These are phyloP conservation scores for Gossypium turneri DNA, from an alignment of 345 rosid species.

Conservation along the genomic window DNA sequence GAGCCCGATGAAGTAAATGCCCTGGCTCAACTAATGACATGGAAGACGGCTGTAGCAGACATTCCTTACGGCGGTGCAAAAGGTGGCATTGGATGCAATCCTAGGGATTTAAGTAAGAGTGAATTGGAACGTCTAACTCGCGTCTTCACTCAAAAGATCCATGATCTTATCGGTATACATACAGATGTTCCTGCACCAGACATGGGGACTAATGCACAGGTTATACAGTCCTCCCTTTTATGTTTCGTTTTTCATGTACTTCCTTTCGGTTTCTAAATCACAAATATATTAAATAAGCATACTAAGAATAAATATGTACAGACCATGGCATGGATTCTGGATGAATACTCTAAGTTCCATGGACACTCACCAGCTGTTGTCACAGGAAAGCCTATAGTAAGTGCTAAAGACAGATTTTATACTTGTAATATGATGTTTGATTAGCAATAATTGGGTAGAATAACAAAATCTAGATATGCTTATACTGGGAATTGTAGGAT, in stretches of 20 bases:
- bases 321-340: constrained; percentile 98
- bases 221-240: constrained; percentile 9
- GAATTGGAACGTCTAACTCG: constrained; percentile 92
- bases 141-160: constrained; percentile 97
- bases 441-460: background rate
- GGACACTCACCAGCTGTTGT: constrained; percentile 96
- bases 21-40: constrained; percentile 95
- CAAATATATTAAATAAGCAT: background rate
- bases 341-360: constrained; percentile 94
- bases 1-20: constrained; percentile 98
- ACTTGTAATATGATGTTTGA: constrained; percentile 7
- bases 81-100: constrained; percentile 89
- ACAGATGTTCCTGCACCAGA: constrained; percentile 97
- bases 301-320: constrained; percentile 19
- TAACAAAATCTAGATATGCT: constrained; percentile 2
- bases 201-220: constrained; percentile 95
- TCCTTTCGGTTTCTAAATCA: background rate
- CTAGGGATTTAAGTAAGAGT: constrained; percentile 61
- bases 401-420: constrained; percentile 12
- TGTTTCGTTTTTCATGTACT: background rate
- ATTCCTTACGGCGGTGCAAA: constrained; percentile 98
- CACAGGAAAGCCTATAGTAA: constrained; percentile 88
- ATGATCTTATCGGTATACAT: constrained; percentile 85
- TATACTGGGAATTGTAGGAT: constrained; percentile 48
- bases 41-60: constrained; percentile 96